phyloP scores from a whole-genome alignment of 1,284 basidiomycete genomes.

The Ustilago curta region DNA sequence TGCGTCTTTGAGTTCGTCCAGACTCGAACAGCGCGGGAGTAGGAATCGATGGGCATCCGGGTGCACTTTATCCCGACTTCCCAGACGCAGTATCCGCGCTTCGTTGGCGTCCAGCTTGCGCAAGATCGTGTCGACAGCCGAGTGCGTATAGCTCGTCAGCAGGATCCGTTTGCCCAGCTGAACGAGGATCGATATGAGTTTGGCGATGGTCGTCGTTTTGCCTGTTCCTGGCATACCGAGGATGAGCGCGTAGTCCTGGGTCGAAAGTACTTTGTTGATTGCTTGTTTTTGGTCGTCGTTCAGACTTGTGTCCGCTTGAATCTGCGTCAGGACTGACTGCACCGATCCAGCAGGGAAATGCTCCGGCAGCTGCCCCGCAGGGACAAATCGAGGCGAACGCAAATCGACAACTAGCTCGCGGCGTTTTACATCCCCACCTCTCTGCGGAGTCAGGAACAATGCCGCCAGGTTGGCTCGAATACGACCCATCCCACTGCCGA shows the following conservation, averaged over 20 bases:
- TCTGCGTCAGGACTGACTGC: conserved; percentile 3
- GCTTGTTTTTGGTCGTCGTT: conserved; percentile 83
- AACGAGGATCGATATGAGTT: conserved; percentile 84
- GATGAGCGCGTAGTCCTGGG: conserved; percentile 89
- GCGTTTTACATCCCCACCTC: conserved; percentile 72
- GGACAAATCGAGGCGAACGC: conserved; percentile 75
- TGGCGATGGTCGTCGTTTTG: conserved; percentile 94
- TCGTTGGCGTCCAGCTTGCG: conserved; percentile 73
- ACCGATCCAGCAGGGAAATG: neutral
- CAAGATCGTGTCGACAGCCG: conserved; percentile 94
- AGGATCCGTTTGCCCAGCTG: conserved; percentile 85
- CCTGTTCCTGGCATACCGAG: conserved; percentile 99
- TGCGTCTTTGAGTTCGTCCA: conserved; percentile 74
- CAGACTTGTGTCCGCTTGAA: conserved; percentile 70
- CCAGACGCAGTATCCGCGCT: conserved; percentile 79
- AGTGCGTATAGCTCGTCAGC: conserved; percentile 93
- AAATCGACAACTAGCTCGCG: conserved; percentile 86
- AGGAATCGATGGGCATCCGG: conserved; percentile 74
- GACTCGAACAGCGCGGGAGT: conserved; percentile 73
- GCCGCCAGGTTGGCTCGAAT: conserved; percentile 90
- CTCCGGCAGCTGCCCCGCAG: conserved; percentile 5
- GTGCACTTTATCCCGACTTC: conserved; percentile 88
- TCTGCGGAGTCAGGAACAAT: conserved; percentile 79
- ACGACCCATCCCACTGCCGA: conserved; percentile 84
- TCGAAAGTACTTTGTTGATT: conserved; percentile 79